Base-by-base conservation (phyloP, 1,284 basidiomycete genomes). In the Rhodotorula mucilaginosa region DNA sequence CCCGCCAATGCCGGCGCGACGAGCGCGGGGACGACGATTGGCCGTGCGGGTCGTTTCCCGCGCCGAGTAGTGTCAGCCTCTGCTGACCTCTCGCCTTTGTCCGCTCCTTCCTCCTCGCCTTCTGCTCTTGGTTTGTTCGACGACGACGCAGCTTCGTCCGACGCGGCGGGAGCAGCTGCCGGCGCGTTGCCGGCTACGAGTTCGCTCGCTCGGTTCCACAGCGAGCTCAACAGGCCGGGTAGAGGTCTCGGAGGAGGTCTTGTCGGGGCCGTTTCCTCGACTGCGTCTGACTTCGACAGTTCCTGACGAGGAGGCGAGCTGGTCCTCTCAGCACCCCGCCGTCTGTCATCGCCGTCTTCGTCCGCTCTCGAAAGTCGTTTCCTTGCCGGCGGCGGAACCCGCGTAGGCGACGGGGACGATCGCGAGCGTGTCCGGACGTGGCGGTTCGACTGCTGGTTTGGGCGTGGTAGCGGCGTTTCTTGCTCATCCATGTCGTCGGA, bases 201-300 rank as follows among this genome's bases (percentile, higher is more conserved):
- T 64, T 59, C 48, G 15, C 58, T 58, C 4, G 70, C 70, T 1
- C 61, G 63, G 5, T 47, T 65, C 70, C 70, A 72, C 0, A 72
- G 21, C 5, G 60, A 65, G 15, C 67, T 67, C 5, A 72, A 47
- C 1, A 72, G 57, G 4, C 64, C 57, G 1, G 58, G 58, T 29
- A 23, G 34, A 51, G 18, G 47, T 56, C 54, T n/a, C 12, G 54
- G 26, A 29, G 26, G 10, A 18, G 54, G n/a, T 8, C 16, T 44
- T 13, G 39, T 12, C 13, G 39, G 54, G 12, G 26, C n/a, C 6
- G 46, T 18, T 23, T 18, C 39, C 58, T 47, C 58, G 29, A 13
- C 18, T 23, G 19, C 19, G 21, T 44, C 13, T 10, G 51, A 26
- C 39, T 12, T 44, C 13, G 52, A 54, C 10, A 44, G 46, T n/a